These are phyloP conservation scores for Ceratorhiza oryzae-sativae DNA, from an alignment of 1,284 basidiomycete genomes.

Conservation along the genomic window DNA sequence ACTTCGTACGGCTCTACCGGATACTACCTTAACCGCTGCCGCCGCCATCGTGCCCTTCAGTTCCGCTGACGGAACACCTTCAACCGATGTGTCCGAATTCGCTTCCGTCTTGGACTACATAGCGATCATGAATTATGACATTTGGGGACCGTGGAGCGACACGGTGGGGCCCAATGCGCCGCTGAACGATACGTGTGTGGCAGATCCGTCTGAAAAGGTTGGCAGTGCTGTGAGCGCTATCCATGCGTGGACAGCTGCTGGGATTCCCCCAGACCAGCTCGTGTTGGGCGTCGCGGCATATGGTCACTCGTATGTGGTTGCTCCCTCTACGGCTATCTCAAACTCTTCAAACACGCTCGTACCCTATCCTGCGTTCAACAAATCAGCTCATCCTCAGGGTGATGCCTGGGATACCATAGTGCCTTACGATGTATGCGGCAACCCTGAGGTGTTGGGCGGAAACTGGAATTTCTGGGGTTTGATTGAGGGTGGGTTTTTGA, in stretches of 20 bases:
- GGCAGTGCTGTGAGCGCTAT: constrained; percentile 50
- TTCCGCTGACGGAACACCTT: constrained; percentile 51
- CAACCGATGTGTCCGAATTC: constrained; percentile 56
- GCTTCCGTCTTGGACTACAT: constrained; percentile 58
- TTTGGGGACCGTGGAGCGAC: constrained; percentile 53
- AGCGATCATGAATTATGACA: constrained; percentile 62
- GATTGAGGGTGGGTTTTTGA: constrained; percentile 62
- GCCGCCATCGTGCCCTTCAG: constrained; percentile 57
- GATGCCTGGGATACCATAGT: constrained; percentile 64
- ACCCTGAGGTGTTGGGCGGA: constrained; percentile 54
- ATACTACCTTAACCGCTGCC: constrained; percentile 55
- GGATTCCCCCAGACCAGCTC: constrained; percentile 58
- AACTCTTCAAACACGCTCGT: constrained; percentile 3
- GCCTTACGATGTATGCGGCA: constrained; percentile 63
- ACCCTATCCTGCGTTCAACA: constrained; percentile 60
- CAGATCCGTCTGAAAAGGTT: constrained; percentile 48
- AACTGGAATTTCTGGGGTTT: constrained; percentile 68
- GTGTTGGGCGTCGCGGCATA: constrained; percentile 57
- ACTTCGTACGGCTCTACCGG: constrained; percentile 53
- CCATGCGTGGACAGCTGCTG: constrained; percentile 55
- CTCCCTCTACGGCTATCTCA: constrained; percentile 1
- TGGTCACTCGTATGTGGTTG: constrained; percentile 19
- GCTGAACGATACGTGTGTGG: constrained; percentile 54
- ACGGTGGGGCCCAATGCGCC: constrained; percentile 61
- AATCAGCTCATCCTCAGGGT: constrained; percentile 56